These are phyloP conservation scores for Lodderomyces elongisporus DNA, from an alignment of 1,139 yeast genomes.

Conservation along the genomic window DNA sequence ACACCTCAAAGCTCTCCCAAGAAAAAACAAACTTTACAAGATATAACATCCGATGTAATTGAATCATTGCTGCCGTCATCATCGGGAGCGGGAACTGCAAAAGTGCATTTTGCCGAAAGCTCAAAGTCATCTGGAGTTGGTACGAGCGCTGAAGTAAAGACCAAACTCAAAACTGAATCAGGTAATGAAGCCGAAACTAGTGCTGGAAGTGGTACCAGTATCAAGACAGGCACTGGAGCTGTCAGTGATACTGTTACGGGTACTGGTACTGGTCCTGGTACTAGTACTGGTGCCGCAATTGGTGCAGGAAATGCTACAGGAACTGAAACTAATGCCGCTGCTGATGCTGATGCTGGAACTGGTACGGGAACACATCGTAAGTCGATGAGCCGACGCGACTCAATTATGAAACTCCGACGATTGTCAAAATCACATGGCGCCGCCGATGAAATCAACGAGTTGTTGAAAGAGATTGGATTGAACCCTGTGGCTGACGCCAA, in stretches of 20 bases:
- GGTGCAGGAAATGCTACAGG: constrained; percentile 1
- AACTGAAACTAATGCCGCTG: too few relatives aligned
- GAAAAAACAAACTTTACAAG: constrained; percentile 4
- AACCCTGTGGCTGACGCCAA: constrained; percentile 34
- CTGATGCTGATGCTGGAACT: too few relatives aligned
- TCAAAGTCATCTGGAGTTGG: too few relatives aligned
- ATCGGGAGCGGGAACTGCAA: not conserved
- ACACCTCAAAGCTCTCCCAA: constrained; percentile 14
- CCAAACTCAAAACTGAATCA: not conserved
- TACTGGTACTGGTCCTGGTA: not conserved
- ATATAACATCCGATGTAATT: not conserved
- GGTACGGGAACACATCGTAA: too few relatives aligned
- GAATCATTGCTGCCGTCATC: not conserved
- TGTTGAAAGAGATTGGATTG: constrained; percentile 36
- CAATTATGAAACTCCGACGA: constrained; percentile 20
- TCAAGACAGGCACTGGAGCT: not conserved
- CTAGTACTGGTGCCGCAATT: too few relatives aligned
- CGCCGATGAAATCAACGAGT: constrained; percentile 37
- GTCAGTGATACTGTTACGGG: not conserved
- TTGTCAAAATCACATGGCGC: constrained; percentile 39
- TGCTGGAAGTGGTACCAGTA: not conserved
- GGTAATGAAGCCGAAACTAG: not conserved
- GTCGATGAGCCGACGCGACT: constrained; percentile 14
- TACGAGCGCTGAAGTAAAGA: not conserved
- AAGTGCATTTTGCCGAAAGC: too few relatives aligned